Conservation (phyloP, 2,329 filamentous ascomycete species). For the Huntiella abstrusa region DNA sequence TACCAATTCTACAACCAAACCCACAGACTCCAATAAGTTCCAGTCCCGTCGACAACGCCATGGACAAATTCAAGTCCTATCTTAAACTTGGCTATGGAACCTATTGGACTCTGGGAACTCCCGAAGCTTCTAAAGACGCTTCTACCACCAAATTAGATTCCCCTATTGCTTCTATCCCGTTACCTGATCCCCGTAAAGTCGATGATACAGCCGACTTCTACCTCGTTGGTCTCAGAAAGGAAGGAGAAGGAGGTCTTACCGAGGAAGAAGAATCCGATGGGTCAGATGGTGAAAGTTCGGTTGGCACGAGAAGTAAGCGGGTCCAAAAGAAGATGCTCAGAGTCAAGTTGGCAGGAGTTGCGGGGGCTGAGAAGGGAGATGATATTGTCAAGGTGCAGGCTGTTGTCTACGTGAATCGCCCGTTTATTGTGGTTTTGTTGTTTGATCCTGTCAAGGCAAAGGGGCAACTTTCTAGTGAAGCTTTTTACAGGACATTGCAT, state of each 20-base stretch:
- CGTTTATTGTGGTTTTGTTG: slow-evolving; percentile 62
- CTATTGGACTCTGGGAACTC: slow-evolving; percentile 29
- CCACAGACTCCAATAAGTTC: not conserved
- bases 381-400: slow-evolving; percentile 34
- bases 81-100: slow-evolving; percentile 49
- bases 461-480: slow-evolving; percentile 34
- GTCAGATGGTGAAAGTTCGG: slow-evolving; percentile 16
- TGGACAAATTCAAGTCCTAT: slow-evolving; percentile 41
- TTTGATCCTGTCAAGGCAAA: slow-evolving; percentile 40
- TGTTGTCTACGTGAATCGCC: slow-evolving; percentile 52
- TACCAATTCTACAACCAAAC: not conserved
- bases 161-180: not conserved
- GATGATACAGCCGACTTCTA: slow-evolving; percentile 27
- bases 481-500: slow-evolving; percentile 40
- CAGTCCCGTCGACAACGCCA: slow-evolving; percentile 20
- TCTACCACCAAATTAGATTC: slow-evolving; percentile 4
- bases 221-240: slow-evolving; percentile 49
- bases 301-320: slow-evolving; percentile 26
- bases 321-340: slow-evolving; percentile 13
- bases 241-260: slow-evolving; percentile 31
- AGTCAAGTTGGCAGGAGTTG: slow-evolving; percentile 15
- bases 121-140: not conserved
- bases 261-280: slow-evolving; percentile 16
- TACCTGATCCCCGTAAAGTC: slow-evolving; percentile 5
- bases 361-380: slow-evolving; percentile 34